Evolutionary conservation across 129 eudicot genomes (phyloP).

Genomic region (Ambrosia trifida): DNA sequence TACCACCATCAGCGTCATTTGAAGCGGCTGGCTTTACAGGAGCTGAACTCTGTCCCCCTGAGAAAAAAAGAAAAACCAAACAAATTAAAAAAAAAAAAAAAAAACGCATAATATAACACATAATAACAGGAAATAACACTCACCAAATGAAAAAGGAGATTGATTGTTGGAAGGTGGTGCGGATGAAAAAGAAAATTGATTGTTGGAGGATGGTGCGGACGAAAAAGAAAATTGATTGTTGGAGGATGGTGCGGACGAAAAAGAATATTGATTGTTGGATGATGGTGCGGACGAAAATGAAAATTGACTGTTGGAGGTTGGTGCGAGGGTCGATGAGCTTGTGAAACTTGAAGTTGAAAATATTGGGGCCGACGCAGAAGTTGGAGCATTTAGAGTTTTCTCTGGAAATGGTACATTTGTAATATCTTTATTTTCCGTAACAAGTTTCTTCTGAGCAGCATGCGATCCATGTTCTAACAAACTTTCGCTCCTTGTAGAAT

Average conservation of each 20-base stretch:
- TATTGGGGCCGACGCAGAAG: conserved; percentile 34
- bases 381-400: conserved; percentile 36
- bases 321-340: conserved; percentile 40
- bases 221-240: conserved; percentile 42
- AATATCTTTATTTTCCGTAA: conserved; percentile 44
- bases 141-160: conserved; percentile 70
- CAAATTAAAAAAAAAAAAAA: not conserved
- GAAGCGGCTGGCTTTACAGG: conserved; percentile 50
- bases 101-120: not conserved
- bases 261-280: conserved; percentile 49
- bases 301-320: conserved; percentile 44
- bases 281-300: conserved; percentile 51
- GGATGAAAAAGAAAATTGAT: conserved; percentile 33
- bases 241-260: conserved; percentile 37
- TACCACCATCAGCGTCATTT: conserved; percentile 75
- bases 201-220: conserved; percentile 24
- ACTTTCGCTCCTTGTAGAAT: conserved; percentile 55
- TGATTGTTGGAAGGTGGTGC: conserved; percentile 35
- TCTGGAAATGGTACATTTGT: conserved; percentile 32
- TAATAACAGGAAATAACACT: conserved; percentile 22
- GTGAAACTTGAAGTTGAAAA: conserved; percentile 37
- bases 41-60: conserved; percentile 56
- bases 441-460: conserved; percentile 38
- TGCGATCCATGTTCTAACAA: conserved; percentile 36
- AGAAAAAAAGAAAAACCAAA: conserved; percentile 8